Evolutionary conservation across 345 rosid species (phyloP).

Genomic region (Citrus hindsii): DNA sequence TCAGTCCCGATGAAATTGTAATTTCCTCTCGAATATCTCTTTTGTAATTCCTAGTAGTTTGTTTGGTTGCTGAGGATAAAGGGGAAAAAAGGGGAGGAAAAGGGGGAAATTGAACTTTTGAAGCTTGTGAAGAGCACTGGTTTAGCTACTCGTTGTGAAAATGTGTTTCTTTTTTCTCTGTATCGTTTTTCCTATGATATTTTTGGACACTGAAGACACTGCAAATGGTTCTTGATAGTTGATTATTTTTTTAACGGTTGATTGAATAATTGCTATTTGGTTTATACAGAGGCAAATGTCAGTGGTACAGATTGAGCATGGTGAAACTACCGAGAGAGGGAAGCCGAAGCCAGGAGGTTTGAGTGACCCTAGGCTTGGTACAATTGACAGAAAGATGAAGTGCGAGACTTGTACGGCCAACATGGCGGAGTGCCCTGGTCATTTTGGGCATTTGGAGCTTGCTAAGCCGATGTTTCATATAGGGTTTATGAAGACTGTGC

Average conservation of each 20-base stretch:
- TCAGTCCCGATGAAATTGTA: constrained; percentile 97
- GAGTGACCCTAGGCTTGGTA: constrained; percentile 85
- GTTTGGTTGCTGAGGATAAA: constrained; percentile 8
- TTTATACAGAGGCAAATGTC: constrained; percentile 91
- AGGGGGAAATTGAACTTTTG: background rate
- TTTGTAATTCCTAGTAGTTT: constrained; percentile 1
- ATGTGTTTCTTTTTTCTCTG: background rate
- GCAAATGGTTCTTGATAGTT: background rate
- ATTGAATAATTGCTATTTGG: constrained; percentile 6
- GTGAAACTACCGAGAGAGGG: constrained; percentile 91
- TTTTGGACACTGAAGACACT: background rate
- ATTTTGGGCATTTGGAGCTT: constrained; percentile 94
- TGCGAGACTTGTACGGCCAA: constrained; percentile 91
- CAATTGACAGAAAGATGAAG: constrained; percentile 87
- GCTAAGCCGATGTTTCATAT: constrained; percentile 98
- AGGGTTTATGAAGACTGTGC: constrained; percentile 89
- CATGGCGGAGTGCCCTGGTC: constrained; percentile 98
- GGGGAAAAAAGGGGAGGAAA: background rate
- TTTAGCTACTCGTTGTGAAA: background rate
- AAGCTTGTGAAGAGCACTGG: background rate
- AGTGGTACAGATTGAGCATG: constrained; percentile 77
- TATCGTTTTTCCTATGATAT: background rate
- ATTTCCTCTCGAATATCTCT: constrained; percentile 20
- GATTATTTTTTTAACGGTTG: background rate
- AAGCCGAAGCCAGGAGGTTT: constrained; percentile 80